Evolutionary conservation across 2,329 filamentous ascomycete species (phyloP).

Genomic region (Acephala macrosclerotiorum): DNA sequence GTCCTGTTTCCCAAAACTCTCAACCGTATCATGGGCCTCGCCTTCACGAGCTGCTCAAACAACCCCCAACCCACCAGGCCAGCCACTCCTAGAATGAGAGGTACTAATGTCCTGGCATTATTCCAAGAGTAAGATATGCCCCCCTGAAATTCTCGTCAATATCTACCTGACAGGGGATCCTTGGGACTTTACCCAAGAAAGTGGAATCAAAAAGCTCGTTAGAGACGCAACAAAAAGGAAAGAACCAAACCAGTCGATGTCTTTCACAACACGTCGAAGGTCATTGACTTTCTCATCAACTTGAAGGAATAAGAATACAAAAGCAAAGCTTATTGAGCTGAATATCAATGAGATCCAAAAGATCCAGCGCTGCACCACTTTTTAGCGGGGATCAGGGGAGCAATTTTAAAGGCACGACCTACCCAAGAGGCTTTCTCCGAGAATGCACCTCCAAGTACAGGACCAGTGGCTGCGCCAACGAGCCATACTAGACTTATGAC

Average conservation of each 20-base stretch:
- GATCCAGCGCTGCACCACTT: too few relatives aligned
- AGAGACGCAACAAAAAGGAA: conserved; percentile 64
- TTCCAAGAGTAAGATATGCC: conserved; percentile 70
- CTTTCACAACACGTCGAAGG: too few relatives aligned
- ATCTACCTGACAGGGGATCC: background rate
- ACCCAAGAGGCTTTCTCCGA: conserved; percentile 45
- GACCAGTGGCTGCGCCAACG: conserved; percentile 43
- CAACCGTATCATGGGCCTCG: conserved; percentile 46
- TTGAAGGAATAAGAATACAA: too few relatives aligned
- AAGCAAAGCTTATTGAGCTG: too few relatives aligned
- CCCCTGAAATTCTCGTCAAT: conserved; percentile 41
- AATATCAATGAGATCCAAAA: too few relatives aligned
- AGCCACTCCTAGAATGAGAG: conserved; percentile 60
- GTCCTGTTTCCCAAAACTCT: conserved; percentile 53
- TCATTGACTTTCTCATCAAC: too few relatives aligned
- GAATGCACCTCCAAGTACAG: conserved; percentile 50
- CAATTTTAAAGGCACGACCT: too few relatives aligned
- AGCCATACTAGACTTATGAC: conserved; percentile 37
- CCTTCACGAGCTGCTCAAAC: conserved; percentile 52
- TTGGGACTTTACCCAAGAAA: conserved; percentile 59
- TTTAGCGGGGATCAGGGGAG: too few relatives aligned
- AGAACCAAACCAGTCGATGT: conserved; percentile 67
- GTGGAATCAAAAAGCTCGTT: conserved; percentile 64
- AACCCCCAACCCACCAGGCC: conserved; percentile 59
- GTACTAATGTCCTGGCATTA: conserved; percentile 66